Conservation (phyloP, 345 rosid genomes). For the Arabis alpina region DNA sequence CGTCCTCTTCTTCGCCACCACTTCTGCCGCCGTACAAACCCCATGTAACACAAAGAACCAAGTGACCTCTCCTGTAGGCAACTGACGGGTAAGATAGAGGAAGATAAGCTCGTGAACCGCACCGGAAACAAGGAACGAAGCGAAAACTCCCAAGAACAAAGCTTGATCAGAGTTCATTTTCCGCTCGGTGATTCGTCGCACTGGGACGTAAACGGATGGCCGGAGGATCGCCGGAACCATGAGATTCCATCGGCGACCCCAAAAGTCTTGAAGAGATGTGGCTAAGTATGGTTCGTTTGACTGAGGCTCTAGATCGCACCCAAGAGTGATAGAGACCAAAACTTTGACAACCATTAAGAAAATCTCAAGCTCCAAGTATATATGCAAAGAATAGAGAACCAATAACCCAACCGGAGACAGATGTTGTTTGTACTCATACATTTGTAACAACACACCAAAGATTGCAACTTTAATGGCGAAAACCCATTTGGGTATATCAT, state of each 20-base stretch:
- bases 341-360: conserved; percentile 37
- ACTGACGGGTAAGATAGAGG: conserved; percentile 32
- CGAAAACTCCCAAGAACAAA: not conserved
- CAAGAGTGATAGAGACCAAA: conserved; percentile 12
- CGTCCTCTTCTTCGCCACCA: conserved; percentile 32
- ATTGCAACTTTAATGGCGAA: conserved; percentile 43
- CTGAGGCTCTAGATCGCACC: conserved; percentile 43
- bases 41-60: conserved; percentile 46
- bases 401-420: conserved; percentile 26
- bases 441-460: conserved; percentile 24
- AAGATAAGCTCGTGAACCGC: conserved; percentile 41
- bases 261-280: conserved; percentile 60
- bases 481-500: conserved; percentile 29
- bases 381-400: conserved; percentile 21
- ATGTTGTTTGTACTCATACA: not conserved
- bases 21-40: conserved; percentile 41
- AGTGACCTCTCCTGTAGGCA: conserved; percentile 46
- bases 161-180: conserved; percentile 1
- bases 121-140: conserved; percentile 31
- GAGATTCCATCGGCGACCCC: conserved; percentile 62
- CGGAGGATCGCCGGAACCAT: conserved; percentile 47
- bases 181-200: conserved; percentile 10
- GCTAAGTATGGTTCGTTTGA: conserved; percentile 48
- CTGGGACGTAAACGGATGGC: conserved; percentile 45
- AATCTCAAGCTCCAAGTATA: conserved; percentile 45